Base-by-base conservation (phyloP, 2,329 filamentous ascomycete genomes). In the Dryadomyces quercus-mongolicae region DNA sequence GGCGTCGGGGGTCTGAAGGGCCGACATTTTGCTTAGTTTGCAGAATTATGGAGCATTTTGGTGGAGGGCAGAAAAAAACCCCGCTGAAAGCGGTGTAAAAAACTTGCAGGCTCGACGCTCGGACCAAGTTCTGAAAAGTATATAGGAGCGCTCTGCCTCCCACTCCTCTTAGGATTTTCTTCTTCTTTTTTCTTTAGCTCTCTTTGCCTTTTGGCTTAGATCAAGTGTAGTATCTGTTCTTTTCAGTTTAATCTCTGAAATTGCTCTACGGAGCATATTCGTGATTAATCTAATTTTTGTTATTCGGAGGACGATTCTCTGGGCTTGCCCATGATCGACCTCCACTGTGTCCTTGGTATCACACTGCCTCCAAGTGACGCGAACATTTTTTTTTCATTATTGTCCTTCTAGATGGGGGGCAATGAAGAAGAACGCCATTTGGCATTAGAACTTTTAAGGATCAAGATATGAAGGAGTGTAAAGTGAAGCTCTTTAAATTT, bases 201-300 rank as follows among this genome's bases (percentile, higher is more conserved):
- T 74, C 73, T 76, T 76, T 74, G 72, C 70, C 70, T 69, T 76
- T 77, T 81, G 77, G 81, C 81, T 87, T 86, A 88, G 85, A 89
- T 89, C 85, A 89, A 88, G 84, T 89, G 84, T 88, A 89, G 85
- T 89, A 89, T 88, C 85, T 88, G 85, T 90, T 91, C 86, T 90
- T 89, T 86, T 88, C 84, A 91, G 86, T 89, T 90, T 91, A 90
- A 90, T 89, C 84, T 86, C 86, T 91, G 85, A 85, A 87, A 89
- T 78, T 77, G 76, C 75, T 76, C 82, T 80, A 86, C 74, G 76
- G 81, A 75, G 74, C 74, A 75, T 76, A 80, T 79, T 78, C 76
- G 75, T 81, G 84, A 88, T 91, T 90, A 88, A 81, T 81, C 84
- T 76, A 78, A 88, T 91, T 86, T 85, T 88, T 88, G 75, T 61